Percentiles rank a stretch among this genome's conserved stretches.
Conservation (phyloP, 2,329 filamentous ascomycete genomes). For the Gnomoniopsis smithogilvyi region DNA sequence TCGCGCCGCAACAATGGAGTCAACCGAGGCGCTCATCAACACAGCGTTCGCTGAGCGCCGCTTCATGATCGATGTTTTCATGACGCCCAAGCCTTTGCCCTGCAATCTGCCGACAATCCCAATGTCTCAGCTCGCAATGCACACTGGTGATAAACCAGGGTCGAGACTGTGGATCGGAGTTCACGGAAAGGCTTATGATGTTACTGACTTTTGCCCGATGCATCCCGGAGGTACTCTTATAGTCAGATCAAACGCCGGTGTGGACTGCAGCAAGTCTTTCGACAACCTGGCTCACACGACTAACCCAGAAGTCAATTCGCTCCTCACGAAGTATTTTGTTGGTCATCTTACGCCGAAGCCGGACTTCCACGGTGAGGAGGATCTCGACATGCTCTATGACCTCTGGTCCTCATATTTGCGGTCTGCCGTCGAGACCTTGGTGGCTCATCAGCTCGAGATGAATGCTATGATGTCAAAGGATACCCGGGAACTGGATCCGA, state of each 20-base stretch:
- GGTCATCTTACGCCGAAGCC: slow-evolving; percentile 49
- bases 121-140: slow-evolving; percentile 43
- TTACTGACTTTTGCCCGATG: slow-evolving; percentile 51
- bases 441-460: slow-evolving; percentile 52
- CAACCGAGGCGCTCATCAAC: slow-evolving; percentile 46
- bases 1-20: slow-evolving; percentile 48
- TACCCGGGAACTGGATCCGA: slow-evolving; percentile 25
- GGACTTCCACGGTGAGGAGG: slow-evolving; percentile 39
- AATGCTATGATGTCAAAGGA: slow-evolving; percentile 30
- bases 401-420: slow-evolving; percentile 49
- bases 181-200: slow-evolving; percentile 50
- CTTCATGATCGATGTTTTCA: slow-evolving; percentile 57
- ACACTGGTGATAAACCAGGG: slow-evolving; percentile 47
- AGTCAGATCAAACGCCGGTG: slow-evolving; percentile 52
- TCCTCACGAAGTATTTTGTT: slow-evolving; percentile 53
- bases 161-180: slow-evolving; percentile 49
- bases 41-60: slow-evolving; percentile 52
- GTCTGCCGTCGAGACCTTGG: slow-evolving; percentile 47
- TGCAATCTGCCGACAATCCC: slow-evolving; percentile 49
- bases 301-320: slow-evolving; percentile 50
- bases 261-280: slow-evolving; percentile 50
- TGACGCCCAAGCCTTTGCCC: slow-evolving; percentile 50
- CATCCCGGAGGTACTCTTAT: slow-evolving; percentile 52
- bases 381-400: slow-evolving; percentile 44
- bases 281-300: slow-evolving; percentile 53